Base-by-base conservation (phyloP, 306 rosid species). In the Erythrophleum fordii region DNA sequence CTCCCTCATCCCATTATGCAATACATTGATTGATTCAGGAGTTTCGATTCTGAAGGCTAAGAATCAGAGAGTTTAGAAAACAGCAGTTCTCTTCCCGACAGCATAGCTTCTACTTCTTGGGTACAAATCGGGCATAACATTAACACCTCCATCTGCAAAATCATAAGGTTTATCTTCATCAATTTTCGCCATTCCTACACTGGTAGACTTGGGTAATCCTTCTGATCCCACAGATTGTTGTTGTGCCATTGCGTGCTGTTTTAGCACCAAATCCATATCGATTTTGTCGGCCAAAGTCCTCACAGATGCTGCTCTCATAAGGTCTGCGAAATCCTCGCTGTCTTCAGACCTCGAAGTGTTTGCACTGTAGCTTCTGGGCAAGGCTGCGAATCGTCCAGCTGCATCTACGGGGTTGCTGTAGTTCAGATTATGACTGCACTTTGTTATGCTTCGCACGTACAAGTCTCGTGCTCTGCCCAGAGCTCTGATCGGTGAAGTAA, bases 101-200 rank as follows among this genome's bases (percentile, higher is more conserved):
- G 93, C 94, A 61, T 81, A 82, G 85, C 94, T 91, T 86, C 73
- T 91, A 83, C 94, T 91, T 82, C 98, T 81, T 0, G 97, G 98
- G 76, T 87, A 78, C 5, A 80, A 29, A 58, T 81, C 74, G 0
- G 86, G 65, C 45, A 41, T 39, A n/a, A 2, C 83, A 11, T 34
- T 17, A 44, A 4, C 83, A 8, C 22, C 77, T 0, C 67, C 75
- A 2, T 81, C 88, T 5, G 76, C 85, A 42, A 85, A 80, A 28
- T 92, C 97, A 55, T 11, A 51, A 10, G 92, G 77, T 42, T 42
- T 58, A 35, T 91, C 94, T 77, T 93, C 98, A 28, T 91, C 98
- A 29, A 93, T 91, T 72, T 77, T 78, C 0, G 93, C 87, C 98
- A 93, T 93, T 1, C 90, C 97, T 6, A 93, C 98, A 65, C 92